Conservation (phyloP, 768 basidiomycete species). For the Tulasnella sp. region DNA sequence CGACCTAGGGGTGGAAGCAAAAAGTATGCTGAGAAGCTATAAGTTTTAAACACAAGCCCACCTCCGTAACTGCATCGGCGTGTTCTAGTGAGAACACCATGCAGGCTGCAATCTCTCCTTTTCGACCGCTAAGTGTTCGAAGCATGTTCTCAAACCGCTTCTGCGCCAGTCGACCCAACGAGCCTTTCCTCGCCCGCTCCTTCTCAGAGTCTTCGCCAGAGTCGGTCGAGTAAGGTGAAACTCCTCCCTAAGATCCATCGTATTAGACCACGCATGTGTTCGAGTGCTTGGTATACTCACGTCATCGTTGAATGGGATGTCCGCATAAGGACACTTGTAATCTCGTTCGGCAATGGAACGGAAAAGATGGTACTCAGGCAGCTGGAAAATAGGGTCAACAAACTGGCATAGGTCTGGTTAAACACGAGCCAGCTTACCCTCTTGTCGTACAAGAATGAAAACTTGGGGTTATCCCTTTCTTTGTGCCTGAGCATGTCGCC, state of each 20-base stretch:
- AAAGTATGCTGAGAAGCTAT: neutral
- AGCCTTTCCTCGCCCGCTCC: slow-evolving; percentile 70
- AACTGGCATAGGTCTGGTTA: neutral
- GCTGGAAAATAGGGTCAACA: slow-evolving; percentile 28
- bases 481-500: slow-evolving; percentile 68
- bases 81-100: slow-evolving; percentile 98
- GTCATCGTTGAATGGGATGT: slow-evolving; percentile 79
- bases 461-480: slow-evolving; percentile 78
- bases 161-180: slow-evolving; percentile 72
- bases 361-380: slow-evolving; percentile 43
- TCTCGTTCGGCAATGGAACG: slow-evolving; percentile 36
- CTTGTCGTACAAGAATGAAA: slow-evolving; percentile 58
- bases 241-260: slow-evolving; percentile 60
- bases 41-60: slow-evolving; percentile 33
- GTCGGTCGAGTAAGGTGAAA: slow-evolving; percentile 86
- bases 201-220: slow-evolving; percentile 91
- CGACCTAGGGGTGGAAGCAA: slow-evolving; percentile 51
- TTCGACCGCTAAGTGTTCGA: slow-evolving; percentile 74
- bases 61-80: slow-evolving; percentile 93
- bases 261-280: neutral
- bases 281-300: slow-evolving; percentile 38
- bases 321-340: slow-evolving; percentile 41
- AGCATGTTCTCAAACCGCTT: slow-evolving; percentile 88
- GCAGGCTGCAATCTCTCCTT: slow-evolving; percentile 87
- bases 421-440: slow-evolving; percentile 33